phyloP scores from a whole-genome alignment of 2,329 filamentous ascomycete species.

The Esteya vermicola region DNA sequence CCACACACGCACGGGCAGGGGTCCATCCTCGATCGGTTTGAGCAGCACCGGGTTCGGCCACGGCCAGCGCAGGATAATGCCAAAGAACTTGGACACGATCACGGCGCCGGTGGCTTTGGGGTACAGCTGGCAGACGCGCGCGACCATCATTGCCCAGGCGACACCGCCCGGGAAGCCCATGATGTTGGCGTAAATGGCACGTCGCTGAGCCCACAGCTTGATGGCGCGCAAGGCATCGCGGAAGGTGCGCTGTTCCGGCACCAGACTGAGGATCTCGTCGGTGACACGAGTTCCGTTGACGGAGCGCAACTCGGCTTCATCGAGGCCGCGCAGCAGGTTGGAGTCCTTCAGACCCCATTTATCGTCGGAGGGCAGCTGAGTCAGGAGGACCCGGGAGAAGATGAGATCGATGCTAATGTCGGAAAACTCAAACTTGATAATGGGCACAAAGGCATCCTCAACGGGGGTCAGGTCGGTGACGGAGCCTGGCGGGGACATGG shows the following conservation, averaged over 20 bases:
- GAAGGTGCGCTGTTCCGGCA: conserved; percentile 83
- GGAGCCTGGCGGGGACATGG: conserved; percentile 62
- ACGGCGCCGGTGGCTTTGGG: conserved; percentile 81
- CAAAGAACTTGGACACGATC: conserved; percentile 87
- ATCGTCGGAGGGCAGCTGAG: conserved; percentile 52
- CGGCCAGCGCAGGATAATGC: conserved; percentile 77
- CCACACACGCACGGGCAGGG: conserved; percentile 77
- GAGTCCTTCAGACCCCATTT: conserved; percentile 70
- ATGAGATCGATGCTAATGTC: conserved; percentile 94
- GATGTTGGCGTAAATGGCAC: conserved; percentile 90
- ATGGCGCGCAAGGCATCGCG: conserved; percentile 78
- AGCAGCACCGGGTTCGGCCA: conserved; percentile 92
- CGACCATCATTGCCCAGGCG: conserved; percentile 96
- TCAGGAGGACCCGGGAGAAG: conserved; percentile 61
- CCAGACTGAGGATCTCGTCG: conserved; percentile 76
- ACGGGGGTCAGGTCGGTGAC: conserved; percentile 78
- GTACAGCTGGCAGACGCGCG: conserved; percentile 89
- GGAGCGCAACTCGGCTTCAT: conserved; percentile 75
- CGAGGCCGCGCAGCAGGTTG: conserved; percentile 68
- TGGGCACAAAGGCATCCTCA: conserved; percentile 82
- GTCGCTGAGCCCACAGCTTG: conserved; percentile 89
- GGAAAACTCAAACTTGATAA: conserved; percentile 89
- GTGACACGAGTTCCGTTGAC: conserved; percentile 92
- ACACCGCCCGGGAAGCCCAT: conserved; percentile 95
- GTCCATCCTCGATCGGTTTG: conserved; percentile 73